Conservation (phyloP, 2,329 filamentous ascomycete genomes). For the Furcasterigmium sp. region DNA sequence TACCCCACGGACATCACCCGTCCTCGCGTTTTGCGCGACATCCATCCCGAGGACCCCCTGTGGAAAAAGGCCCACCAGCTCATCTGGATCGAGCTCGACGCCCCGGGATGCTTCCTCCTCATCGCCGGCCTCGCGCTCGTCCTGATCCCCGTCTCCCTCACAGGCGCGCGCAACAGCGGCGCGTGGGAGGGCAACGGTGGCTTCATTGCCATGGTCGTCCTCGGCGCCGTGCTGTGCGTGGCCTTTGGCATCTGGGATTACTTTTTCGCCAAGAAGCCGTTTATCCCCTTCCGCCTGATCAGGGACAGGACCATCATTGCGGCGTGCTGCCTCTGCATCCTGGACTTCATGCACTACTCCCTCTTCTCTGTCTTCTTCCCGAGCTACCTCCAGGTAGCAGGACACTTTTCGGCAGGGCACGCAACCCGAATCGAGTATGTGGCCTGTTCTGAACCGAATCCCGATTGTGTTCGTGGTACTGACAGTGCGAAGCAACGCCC, state of each 20-base stretch:
- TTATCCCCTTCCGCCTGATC: constrained; percentile 31
- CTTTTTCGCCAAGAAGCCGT: constrained; percentile 28
- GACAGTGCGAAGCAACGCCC: constrained; percentile 22
- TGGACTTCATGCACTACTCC: constrained; percentile 28
- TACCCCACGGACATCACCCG: background rate
- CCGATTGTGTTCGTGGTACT: constrained; percentile 13
- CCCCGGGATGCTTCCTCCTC: constrained; percentile 24
- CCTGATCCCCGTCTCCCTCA: constrained; percentile 29
- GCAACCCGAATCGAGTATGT: constrained; percentile 33
- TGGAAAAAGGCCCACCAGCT: background rate
- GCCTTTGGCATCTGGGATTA: constrained; percentile 29
- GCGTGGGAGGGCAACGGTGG: constrained; percentile 20
- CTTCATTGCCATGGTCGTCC: constrained; percentile 29
- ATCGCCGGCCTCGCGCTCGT: constrained; percentile 24
- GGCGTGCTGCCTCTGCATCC: constrained; percentile 17
- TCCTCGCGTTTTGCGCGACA: constrained; percentile 9
- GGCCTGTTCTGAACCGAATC: constrained; percentile 11
- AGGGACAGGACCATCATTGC: constrained; percentile 29
- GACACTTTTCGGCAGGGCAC: constrained; percentile 25
- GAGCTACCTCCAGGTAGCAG: constrained; percentile 33
- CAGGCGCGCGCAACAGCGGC: constrained; percentile 23
- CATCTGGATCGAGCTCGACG: constrained; percentile 23
- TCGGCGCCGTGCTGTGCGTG: constrained; percentile 18
- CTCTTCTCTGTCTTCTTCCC: constrained; percentile 33
- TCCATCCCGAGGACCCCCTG: constrained; percentile 7